These are phyloP conservation scores for Climacium dendroides DNA, from an alignment of 225 moss, liverwort and hornwort genomes.

Conservation along the genomic window DNA sequence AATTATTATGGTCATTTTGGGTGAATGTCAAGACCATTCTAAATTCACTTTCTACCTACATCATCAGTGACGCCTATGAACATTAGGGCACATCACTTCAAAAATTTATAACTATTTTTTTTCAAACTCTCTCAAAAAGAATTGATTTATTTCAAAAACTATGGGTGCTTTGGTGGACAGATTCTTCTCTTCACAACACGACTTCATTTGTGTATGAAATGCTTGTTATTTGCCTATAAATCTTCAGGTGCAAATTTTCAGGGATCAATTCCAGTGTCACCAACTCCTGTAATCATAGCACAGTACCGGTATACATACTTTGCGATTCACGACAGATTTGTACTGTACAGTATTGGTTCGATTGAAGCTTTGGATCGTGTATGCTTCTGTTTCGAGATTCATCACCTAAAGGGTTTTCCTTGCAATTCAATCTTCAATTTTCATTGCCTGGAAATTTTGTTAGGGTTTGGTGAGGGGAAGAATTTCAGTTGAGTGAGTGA, in stretches of 20 bases:
- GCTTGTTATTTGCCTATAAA: background rate
- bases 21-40: fast-evolving
- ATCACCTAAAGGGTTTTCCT: background rate
- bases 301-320: background rate
- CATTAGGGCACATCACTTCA: background rate
- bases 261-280: background rate
- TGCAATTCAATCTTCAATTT: background rate
- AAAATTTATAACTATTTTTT: background rate
- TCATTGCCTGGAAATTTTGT: background rate
- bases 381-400: background rate
- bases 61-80: background rate
- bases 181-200: background rate
- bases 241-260: background rate
- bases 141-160: background rate
- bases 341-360: background rate
- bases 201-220: background rate
- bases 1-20: background rate
- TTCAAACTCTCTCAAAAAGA: background rate
- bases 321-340: background rate
- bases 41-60: background rate
- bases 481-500: background rate
- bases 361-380: background rate
- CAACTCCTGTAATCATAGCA: background rate
- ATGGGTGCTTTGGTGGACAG: background rate
- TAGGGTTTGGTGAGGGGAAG: background rate